Percentiles rank a stretch among this genome's conserved stretches.
phyloP scores from a whole-genome alignment of 805 yeast genomes.

The Yamadazyma paraphyllophila region DNA sequence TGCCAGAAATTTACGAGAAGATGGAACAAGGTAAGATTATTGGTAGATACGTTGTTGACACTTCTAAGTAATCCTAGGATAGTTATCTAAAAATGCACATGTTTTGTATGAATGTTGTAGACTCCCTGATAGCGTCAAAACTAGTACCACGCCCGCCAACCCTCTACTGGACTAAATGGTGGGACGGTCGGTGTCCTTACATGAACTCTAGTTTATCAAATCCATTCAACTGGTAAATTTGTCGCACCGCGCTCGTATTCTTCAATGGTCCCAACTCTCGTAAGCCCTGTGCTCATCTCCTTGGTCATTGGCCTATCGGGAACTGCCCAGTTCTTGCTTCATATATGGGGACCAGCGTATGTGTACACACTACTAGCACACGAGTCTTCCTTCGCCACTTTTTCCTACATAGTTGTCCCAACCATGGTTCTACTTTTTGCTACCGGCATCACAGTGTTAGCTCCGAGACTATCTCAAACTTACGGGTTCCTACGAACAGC shows the following conservation, averaged over 20 bases:
- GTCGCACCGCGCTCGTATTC: background rate
- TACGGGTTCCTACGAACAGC: background rate
- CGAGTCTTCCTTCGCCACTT: background rate
- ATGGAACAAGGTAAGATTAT: constrained; percentile 43
- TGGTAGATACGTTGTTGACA: constrained; percentile 47
- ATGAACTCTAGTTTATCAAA: too few relatives aligned
- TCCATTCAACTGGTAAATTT: too few relatives aligned
- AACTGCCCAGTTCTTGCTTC: background rate
- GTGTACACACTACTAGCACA: background rate
- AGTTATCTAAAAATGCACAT: background rate
- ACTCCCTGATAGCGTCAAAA: too few relatives aligned
- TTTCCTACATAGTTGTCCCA: background rate
- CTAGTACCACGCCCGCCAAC: too few relatives aligned
- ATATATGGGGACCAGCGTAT: background rate
- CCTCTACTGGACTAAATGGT: too few relatives aligned
- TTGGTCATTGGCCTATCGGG: background rate
- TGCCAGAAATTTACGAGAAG: constrained; percentile 37
- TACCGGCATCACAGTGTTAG: background rate
- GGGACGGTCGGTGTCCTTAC: too few relatives aligned
- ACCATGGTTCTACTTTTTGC: background rate
- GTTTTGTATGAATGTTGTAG: background rate
- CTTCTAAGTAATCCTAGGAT: constrained; percentile 25
- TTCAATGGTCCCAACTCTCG: background rate
- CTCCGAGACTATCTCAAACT: background rate
- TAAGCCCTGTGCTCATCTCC: background rate